Base-by-base conservation (phyloP, 2,329 filamentous ascomycete genomes). In the Scopulariopsis brevicaulis region DNA sequence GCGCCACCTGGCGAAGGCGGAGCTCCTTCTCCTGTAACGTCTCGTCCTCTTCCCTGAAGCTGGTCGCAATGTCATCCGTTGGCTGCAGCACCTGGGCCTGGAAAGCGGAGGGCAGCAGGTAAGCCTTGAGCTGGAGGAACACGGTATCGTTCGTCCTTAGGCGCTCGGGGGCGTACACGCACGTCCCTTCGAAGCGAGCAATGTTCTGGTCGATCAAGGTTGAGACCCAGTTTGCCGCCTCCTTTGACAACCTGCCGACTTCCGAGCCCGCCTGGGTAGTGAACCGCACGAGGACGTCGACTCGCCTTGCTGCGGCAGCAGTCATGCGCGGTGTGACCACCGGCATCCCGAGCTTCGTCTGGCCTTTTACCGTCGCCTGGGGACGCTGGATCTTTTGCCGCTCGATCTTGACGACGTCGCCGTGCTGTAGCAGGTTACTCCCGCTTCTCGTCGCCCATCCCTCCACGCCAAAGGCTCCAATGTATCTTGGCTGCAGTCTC, bases 401-500 rank as follows among this genome's bases (percentile, higher is more conserved):
- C 71, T 97, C 93, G 52, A 99, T 96, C 55, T 80, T 85, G 59
- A 99, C 84, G n/a, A 73, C 65, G 63, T 97, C 93, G 18, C 89
- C 90, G 65, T 96, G 88, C 63, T 84, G 87, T 28, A 99, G 68
- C 6, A 96, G 68, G 43, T 82, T 83, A 3, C 73, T 74, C 0
- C 93, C 93, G 69, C 90, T 96, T 64, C 86, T 84, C 3, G 93
- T 97, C 6, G 90, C 86, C 94, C 94, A 99, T 4, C 86, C 94
- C 57, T 87, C 90, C 4, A 89, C 91, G 10, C 94, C 94, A 70
- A 97, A 94, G 0, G 91, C 90, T 20, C 94, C 94, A 60, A 97
- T 82, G 65, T 97, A 99, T 65, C 94, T 73, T n/a, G 15, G 58
- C 46, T 35, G 57, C 37, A 48, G 53, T 54, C 24, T 59, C 54